Base-by-base conservation (phyloP, 2,329 filamentous ascomycete genomes). In the Colletotrichum tropicicola region DNA sequence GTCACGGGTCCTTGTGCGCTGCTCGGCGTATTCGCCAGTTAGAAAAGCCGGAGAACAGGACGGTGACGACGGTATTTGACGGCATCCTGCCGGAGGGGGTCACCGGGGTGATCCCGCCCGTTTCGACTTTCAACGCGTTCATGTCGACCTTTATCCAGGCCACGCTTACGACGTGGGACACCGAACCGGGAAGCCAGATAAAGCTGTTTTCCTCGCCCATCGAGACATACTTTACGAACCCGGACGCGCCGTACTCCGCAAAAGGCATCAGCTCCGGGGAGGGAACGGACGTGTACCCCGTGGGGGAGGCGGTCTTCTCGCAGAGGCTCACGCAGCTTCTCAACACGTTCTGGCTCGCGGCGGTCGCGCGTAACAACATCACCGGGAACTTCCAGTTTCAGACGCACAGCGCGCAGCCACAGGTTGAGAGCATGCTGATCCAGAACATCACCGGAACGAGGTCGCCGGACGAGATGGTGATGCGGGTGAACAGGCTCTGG, bases 301-400 rank as follows among this genome's bases (percentile, higher is more conserved):
- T 41, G 4, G 15, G 15, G 17, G 17, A 41, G 4, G 15, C 7
- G 15, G 37, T 41, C 15, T 41, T 41, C 15, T 58, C 54, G 13
- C 43, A 35, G 17, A 19, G 54, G 13, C 41, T 58, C 32, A 10
- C 54, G 4, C 54, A 58, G 7, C 44, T 58, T 17, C 27, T 58
- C 19, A 58, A 58, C 44, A 58, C 43, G 5, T 49, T 48, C 30
- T 58, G 54, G 54, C 23, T 58, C 28, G 43, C 43, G 6, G 12
- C 19, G 4, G 30, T 35, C 21, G 54, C 21, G 3, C 19, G 1
- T 2, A 43, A 1, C 4, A 48, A 48, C 43, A 19, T 23, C 21
- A 39, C 44, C 6, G 12, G 32, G 12, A 35, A 19, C 27, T 32
- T 19, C 27, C 10, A 44, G 25, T 30, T n/a, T n/a, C 15, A 13